Evolutionary conservation across 768 basidiomycete species (phyloP).

Genomic region (Suillus placidus): DNA sequence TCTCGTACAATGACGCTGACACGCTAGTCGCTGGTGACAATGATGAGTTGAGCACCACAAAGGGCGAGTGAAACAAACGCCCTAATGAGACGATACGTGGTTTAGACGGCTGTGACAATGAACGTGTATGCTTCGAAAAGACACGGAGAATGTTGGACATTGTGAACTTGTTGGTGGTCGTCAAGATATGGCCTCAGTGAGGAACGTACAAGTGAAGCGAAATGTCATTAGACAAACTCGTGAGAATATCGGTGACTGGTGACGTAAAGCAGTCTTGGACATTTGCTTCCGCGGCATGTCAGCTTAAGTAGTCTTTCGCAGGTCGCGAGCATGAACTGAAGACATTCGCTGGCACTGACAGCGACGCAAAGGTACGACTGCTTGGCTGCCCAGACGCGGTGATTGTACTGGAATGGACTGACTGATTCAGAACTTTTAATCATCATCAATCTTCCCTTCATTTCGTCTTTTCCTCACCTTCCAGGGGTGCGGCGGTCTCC

Average conservation of each 20-base stretch:
- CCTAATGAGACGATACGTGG: neutral
- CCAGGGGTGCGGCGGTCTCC: neutral
- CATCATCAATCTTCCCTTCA: neutral
- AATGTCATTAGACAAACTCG: constrained; percentile 8
- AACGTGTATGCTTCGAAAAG: constrained; percentile 6
- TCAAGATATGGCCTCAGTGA: constrained; percentile 9
- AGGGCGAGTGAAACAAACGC: constrained; percentile 70
- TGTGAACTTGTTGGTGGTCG: constrained; percentile 18
- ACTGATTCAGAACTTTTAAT: too few relatives aligned
- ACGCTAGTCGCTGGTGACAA: constrained; percentile 20
- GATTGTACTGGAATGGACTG: neutral
- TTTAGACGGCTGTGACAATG: constrained; percentile 11
- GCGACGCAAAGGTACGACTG: neutral
- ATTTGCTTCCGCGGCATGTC: constrained; percentile 4
- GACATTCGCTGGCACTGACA: neutral
- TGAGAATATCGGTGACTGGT: constrained; percentile 31
- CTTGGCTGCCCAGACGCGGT: neutral
- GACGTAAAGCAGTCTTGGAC: constrained; percentile 25
- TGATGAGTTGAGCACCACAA: constrained; percentile 50
- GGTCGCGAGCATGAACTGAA: neutral
- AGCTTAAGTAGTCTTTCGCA: neutral
- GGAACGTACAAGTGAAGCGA: neutral
- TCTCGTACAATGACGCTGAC: constrained; percentile 53
- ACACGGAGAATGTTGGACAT: constrained; percentile 22
- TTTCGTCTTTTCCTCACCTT: neutral